phyloP scores from a whole-genome alignment of 441 rosid genomes.

The Populus hybrid region DNA sequence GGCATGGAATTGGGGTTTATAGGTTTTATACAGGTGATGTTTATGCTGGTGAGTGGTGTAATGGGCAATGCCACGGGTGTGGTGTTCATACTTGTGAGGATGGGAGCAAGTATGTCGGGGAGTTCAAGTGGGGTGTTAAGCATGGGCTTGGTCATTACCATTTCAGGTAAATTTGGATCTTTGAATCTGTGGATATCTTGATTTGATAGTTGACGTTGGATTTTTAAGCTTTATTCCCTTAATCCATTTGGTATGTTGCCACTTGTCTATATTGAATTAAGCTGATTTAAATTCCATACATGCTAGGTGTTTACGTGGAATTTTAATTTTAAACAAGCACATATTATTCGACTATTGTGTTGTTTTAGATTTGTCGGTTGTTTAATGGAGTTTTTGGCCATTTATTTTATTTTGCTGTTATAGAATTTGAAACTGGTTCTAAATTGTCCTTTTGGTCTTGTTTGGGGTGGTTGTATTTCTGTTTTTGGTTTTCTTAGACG shows the following conservation, averaged over 20 bases:
- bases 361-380: background rate
- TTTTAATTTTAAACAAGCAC: background rate
- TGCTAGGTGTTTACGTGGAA: background rate
- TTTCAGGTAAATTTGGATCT: slow-evolving; percentile 11
- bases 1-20: no score
- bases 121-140: no score
- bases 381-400: background rate
- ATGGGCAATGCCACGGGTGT: no score
- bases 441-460: background rate
- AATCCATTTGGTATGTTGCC: background rate
- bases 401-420: background rate
- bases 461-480: background rate
- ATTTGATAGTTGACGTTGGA: background rate
- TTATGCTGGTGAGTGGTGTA: no score
- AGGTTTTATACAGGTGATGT: no score
- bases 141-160: no score
- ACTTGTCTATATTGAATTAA: background rate
- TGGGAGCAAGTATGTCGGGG: no score
- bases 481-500: background rate
- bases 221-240: background rate
- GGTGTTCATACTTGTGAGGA: no score
- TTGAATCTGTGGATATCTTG: background rate
- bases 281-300: background rate
- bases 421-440: background rate
- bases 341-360: background rate